A percentile compares a stretch with the other conserved stretches of the same genome.
phyloP scores from a whole-genome alignment of 768 basidiomycete species.

The Lactifluus hygrophoroides region DNA sequence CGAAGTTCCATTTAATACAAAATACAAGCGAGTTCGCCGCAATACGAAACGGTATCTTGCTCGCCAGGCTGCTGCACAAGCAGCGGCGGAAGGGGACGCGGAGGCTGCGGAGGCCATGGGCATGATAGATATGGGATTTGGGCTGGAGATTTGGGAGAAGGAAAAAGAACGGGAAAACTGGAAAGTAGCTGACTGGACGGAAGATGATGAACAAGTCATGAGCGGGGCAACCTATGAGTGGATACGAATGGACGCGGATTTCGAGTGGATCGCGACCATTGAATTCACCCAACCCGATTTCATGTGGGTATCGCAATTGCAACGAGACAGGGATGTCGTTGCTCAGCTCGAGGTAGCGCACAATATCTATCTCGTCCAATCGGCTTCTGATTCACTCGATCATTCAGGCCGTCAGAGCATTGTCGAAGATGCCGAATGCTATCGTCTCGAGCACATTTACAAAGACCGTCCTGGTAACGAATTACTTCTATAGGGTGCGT shows the following conservation, averaged over 20 bases:
- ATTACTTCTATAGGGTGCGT: constrained; percentile 93
- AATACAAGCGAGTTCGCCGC: constrained; percentile 91
- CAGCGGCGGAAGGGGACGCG: constrained; percentile 84
- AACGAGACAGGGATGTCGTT: constrained; percentile 92
- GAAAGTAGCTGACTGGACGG: constrained; percentile 97
- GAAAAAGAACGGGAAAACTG: constrained; percentile 87
- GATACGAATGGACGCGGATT: constrained; percentile 98
- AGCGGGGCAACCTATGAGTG: constrained; percentile 96
- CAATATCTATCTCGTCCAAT: background rate
- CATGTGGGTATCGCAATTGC: constrained; percentile 97
- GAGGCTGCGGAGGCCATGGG: constrained; percentile 92
- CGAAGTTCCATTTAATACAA: constrained; percentile 97
- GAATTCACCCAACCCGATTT: constrained; percentile 94
- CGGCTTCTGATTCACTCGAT: constrained; percentile 13
- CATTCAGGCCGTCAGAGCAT: constrained; percentile 77
- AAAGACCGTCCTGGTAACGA: constrained; percentile 87
- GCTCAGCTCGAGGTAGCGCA: constrained; percentile 82
- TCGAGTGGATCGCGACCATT: constrained; percentile 95
- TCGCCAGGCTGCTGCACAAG: constrained; percentile 85
- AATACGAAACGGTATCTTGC: constrained; percentile 96
- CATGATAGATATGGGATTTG: constrained; percentile 91
- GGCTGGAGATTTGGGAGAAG: constrained; percentile 93
- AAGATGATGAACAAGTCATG: constrained; percentile 91
- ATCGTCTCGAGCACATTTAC: constrained; percentile 89
- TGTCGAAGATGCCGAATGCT: constrained; percentile 70